Conservation (phyloP, 202 grass and related monocot species). For the Setaria viridis region DNA sequence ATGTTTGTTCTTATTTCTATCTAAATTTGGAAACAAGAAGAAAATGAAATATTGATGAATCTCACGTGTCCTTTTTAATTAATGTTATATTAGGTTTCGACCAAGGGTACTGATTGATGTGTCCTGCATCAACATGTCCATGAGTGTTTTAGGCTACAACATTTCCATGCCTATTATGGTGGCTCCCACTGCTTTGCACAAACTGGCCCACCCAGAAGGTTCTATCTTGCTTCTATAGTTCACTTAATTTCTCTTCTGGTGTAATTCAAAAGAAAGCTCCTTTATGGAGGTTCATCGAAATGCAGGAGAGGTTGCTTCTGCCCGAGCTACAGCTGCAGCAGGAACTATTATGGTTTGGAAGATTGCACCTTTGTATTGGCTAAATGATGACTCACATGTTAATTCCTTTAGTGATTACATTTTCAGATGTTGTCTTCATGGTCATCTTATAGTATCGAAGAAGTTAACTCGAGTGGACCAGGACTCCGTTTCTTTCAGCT, state of each 20-base stretch:
- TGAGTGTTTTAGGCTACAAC: slow-evolving; percentile 69
- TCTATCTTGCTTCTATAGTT: background rate
- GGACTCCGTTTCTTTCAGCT: slow-evolving; percentile 94
- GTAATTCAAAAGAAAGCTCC: background rate
- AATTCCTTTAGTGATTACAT: slow-evolving; percentile 6
- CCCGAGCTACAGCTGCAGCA: slow-evolving; percentile 74
- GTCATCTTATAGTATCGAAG: slow-evolving; percentile 80
- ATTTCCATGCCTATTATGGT: slow-evolving; percentile 96
- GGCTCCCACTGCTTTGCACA: slow-evolving; percentile 82
- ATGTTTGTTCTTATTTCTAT: background rate
- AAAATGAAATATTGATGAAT: background rate
- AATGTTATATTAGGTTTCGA: slow-evolving; percentile 69
- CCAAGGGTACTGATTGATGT: slow-evolving; percentile 80
- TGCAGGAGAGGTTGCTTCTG: slow-evolving; percentile 88
- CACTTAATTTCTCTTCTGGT: background rate
- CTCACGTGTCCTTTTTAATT: slow-evolving; percentile 11
- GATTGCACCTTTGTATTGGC: background rate
- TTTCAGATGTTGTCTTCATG: slow-evolving; percentile 86
- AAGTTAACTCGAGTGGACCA: slow-evolving; percentile 72
- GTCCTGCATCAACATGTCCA: slow-evolving; percentile 64
- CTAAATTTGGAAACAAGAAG: background rate
- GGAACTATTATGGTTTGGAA: slow-evolving; percentile 81
- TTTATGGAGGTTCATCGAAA: background rate
- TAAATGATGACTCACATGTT: background rate
- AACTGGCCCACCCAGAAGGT: slow-evolving; percentile 94